Percentiles rank a stretch among this genome's conserved stretches.
These are phyloP conservation scores for Ambrosia artemisiifolia DNA, from an alignment of 129 eudicot species.

Conservation along the genomic window DNA sequence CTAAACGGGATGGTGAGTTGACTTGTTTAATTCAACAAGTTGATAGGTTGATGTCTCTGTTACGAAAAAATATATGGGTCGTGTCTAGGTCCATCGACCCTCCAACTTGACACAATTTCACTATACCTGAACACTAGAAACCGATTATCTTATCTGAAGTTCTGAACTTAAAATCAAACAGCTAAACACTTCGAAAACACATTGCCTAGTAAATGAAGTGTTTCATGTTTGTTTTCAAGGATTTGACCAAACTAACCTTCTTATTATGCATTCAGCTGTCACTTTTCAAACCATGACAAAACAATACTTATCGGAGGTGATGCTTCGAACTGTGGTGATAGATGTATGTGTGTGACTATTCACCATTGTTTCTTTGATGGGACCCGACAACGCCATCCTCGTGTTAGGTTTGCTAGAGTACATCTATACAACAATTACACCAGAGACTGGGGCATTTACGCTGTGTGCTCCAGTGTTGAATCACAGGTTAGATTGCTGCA, in stretches of 20 bases:
- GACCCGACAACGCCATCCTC: slow-evolving; percentile 94
- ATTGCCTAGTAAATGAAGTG: not conserved
- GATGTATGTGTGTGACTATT: slow-evolving; percentile 76
- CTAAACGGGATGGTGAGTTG: not conserved
- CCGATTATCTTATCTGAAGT: no score
- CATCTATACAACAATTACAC: slow-evolving; percentile 92
- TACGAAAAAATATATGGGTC: not conserved
- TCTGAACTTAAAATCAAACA: no score
- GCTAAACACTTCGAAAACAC: not conserved
- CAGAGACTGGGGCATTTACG: slow-evolving; percentile 86
- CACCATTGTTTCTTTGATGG: slow-evolving; percentile 95
- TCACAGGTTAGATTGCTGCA: slow-evolving; percentile 52
- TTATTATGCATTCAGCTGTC: slow-evolving; percentile 53
- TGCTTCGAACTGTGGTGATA: slow-evolving; percentile 68
- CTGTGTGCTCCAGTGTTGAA: slow-evolving; percentile 95
- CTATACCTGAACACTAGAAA: no score
- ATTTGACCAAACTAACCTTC: not conserved
- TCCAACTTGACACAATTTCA: not conserved
- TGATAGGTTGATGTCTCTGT: not conserved
- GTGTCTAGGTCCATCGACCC: not conserved
- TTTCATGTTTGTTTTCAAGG: not conserved
- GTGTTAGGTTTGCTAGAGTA: slow-evolving; percentile 87
- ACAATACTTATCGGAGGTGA: slow-evolving; percentile 87
- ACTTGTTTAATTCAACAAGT: not conserved
- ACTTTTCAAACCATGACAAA: slow-evolving; percentile 76